Evolutionary conservation across 2,329 filamentous ascomycete genomes (phyloP), one percentile per base, ranked within the genome.

Genomic region (Coleophoma eucalyptorum): DNA sequence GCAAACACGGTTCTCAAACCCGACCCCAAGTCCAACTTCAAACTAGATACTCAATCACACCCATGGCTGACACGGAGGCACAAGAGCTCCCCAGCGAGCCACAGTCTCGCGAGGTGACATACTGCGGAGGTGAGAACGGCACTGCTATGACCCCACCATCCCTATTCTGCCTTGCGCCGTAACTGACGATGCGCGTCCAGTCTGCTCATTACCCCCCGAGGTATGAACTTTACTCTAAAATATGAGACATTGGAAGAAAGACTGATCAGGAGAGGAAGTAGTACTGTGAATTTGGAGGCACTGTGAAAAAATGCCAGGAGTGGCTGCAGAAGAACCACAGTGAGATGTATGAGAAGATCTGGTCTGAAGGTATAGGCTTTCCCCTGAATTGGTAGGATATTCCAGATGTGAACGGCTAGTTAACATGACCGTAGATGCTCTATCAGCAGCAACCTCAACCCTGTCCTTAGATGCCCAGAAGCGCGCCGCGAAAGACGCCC

Each of bases 261-360:
- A 44, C 58, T 62, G 41, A 61, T 46, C 16, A 56, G 45, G 51
- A 20, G 56, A 52, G 55, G 51, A 64, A 71, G 60, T 73, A 97
- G 94, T 99, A 97, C 75, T 99, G 94, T 77, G 94, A 99, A 74
- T 97, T 97, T 72, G 94, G 94, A 66, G 93, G 92, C 58, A 97
- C 92, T 37, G 86, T 88, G 20, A 96, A 91, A 73, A 99, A 97
- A 75, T 99, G 94, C 75, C 88, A 93, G 71, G 92, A 97, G 69
- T 99, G 94, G 94, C 84, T 99, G 18, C 76, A 90, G 64, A 81
- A 85, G 58, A 79, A 84, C 58, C 80, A 96, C 62, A 81, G 84
- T 3, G 77, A 80, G 43, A 74, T 97, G 68, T 95, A 96, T 71
- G 71, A 81, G 55, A 76, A 77, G 62, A 80, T 99, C 70, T 97